These are phyloP conservation scores for Clarireedia paspali DNA, from an alignment of 2,329 filamentous ascomycete species.

Conservation along the genomic window DNA sequence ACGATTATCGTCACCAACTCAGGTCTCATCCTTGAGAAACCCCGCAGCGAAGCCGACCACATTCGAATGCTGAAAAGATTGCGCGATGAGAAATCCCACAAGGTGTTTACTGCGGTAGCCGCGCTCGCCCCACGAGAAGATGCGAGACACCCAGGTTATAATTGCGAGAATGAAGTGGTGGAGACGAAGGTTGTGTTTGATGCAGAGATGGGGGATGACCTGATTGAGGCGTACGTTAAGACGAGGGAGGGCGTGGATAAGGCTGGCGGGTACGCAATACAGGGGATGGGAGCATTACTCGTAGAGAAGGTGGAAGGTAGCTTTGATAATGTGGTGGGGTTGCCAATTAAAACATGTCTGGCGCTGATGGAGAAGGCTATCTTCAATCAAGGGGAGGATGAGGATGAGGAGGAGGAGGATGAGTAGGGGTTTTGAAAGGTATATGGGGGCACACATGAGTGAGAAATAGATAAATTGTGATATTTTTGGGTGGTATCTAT, in stretches of 20 bases:
- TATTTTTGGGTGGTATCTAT: too few species aligned
- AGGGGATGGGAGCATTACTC: conserved; percentile 78
- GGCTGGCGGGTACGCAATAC: conserved; percentile 90
- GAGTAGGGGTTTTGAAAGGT: neutral
- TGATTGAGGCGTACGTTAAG: conserved; percentile 73
- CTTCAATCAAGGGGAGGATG: conserved; percentile 58
- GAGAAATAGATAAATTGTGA: too few species aligned
- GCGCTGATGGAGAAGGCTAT: conserved; percentile 84
- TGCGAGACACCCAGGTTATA: conserved; percentile 77
- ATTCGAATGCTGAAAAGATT: conserved; percentile 75
- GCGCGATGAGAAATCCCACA: conserved; percentile 69
- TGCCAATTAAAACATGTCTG: conserved; percentile 73
- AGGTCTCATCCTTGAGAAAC: conserved; percentile 86
- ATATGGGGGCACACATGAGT: neutral
- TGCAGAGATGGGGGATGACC: conserved; percentile 64
- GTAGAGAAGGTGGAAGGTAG: conserved; percentile 84
- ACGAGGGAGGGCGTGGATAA: conserved; percentile 94
- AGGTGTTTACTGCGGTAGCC: conserved; percentile 78
- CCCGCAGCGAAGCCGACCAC: conserved; percentile 72
- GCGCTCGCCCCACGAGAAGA: conserved; percentile 77
- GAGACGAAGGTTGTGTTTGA: conserved; percentile 91
- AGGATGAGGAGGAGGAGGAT: conserved; percentile 35
- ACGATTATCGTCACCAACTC: conserved; percentile 74
- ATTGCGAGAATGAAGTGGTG: conserved; percentile 72
- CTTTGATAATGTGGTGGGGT: conserved; percentile 88